These are phyloP conservation scores for Catharanthus roseus DNA, from an alignment of 257 asterid genomes.

Conservation along the genomic window DNA sequence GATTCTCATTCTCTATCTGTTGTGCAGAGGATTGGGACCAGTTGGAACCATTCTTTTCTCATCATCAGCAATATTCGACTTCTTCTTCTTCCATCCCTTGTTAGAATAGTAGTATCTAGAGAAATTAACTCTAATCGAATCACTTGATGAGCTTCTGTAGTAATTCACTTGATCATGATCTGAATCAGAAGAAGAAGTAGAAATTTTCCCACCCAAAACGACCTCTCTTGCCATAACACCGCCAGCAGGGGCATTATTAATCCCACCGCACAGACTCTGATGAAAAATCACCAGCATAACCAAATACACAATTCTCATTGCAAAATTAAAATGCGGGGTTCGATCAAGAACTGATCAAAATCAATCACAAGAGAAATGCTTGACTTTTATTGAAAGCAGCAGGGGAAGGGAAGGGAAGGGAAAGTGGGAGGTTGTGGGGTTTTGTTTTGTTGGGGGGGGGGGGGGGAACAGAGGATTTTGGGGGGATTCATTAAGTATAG, in stretches of 20 bases:
- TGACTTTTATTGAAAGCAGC: no score
- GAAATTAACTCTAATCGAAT: constrained; percentile 36
- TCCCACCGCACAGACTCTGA: constrained; percentile 28
- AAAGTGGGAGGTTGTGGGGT: not conserved
- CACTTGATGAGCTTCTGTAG: no score
- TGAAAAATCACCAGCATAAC: constrained; percentile 38
- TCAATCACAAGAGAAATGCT: no score
- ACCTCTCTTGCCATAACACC: constrained; percentile 6
- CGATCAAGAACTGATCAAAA: no score
- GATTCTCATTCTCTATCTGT: constrained; percentile 34
- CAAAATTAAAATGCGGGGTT: no score
- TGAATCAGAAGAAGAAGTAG: not conserved
- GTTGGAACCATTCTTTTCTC: constrained; percentile 57
- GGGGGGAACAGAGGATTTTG: not conserved
- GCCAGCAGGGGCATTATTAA: no score
- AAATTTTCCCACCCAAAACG: not conserved
- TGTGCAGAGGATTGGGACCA: constrained; percentile 67
- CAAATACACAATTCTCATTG: constrained; percentile 18
- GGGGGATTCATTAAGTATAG: no score
- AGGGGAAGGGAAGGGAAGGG: no score
- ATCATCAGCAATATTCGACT: not conserved
- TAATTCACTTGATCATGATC: no score
- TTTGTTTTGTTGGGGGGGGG: not conserved
- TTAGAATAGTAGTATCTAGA: constrained; percentile 34
- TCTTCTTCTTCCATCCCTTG: constrained; percentile 15